phyloP scores from a whole-genome alignment of 805 yeast species.

The Candida xyloterini region DNA sequence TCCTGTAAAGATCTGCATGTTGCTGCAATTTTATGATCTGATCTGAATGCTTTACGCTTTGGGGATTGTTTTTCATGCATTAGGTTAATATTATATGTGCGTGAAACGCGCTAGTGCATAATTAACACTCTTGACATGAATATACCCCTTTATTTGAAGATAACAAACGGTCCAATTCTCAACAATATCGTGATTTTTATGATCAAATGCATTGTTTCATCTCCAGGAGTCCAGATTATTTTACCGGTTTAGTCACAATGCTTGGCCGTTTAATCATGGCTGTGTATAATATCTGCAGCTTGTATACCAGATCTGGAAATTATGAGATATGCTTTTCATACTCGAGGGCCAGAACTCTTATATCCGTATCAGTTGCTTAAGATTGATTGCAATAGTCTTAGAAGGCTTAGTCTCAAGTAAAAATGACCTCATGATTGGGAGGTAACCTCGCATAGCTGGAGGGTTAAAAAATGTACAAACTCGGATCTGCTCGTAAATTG shows the following conservation, averaged over 20 bases:
- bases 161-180: too few relatives aligned
- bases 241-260: background rate
- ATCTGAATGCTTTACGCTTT: too few relatives aligned
- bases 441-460: too few relatives aligned
- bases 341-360: background rate
- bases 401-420: too few relatives aligned
- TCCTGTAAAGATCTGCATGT: conserved; percentile 1
- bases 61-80: background rate
- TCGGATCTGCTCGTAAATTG: too few relatives aligned
- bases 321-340: background rate
- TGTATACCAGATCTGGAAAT: conserved; percentile 2
- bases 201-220: background rate
- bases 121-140: background rate
- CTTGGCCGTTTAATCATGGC: background rate
- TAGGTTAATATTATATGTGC: conserved; percentile 3
- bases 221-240: conserved; percentile 1
- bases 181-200: too few relatives aligned
- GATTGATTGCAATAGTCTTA: too few relatives aligned
- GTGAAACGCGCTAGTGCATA: conserved; percentile 2
- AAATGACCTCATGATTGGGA: too few relatives aligned
- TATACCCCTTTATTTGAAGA: too few relatives aligned
- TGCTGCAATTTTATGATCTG: background rate
- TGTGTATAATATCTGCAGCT: background rate
- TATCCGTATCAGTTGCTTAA: too few relatives aligned
- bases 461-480: too few relatives aligned